phyloP scores from a whole-genome alignment of 1,284 basidiomycete species.

The Takashimella tepidaria region DNA sequence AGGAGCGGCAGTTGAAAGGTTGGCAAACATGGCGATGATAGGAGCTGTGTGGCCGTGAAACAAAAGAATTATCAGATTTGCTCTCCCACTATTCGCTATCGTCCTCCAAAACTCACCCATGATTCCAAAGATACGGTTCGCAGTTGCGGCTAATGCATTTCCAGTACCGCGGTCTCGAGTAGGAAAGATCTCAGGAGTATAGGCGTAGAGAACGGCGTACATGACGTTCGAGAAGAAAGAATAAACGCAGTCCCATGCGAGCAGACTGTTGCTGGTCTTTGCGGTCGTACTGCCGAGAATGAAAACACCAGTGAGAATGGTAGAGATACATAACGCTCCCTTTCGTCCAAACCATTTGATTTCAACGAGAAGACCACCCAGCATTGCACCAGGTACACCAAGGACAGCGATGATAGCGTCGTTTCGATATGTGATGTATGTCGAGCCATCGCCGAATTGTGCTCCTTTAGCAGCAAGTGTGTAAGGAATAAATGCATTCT shows the following conservation, averaged over 20 bases:
- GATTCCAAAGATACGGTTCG: conserved; percentile 56
- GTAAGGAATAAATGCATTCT: conserved; percentile 54
- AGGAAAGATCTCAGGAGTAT: conserved; percentile 63
- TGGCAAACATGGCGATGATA: conserved; percentile 29
- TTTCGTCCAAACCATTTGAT: conserved; percentile 53
- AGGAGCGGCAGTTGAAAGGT: conserved; percentile 55
- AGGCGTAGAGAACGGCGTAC: conserved; percentile 44
- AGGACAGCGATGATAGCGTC: conserved; percentile 49
- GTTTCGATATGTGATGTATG: conserved; percentile 53
- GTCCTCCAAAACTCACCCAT: conserved; percentile 22
- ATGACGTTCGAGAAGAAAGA: conserved; percentile 49
- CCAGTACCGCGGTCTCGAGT: conserved; percentile 62
- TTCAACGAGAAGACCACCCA: conserved; percentile 58
- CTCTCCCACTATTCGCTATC: too few species aligned
- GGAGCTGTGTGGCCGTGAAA: conserved; percentile 19
- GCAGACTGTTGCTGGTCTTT: conserved; percentile 50
- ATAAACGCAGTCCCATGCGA: conserved; percentile 58
- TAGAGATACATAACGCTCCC: conserved; percentile 53
- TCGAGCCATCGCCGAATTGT: conserved; percentile 35
- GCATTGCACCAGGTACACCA: conserved; percentile 58
- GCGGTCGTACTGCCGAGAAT: conserved; percentile 62
- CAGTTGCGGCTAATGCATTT: conserved; percentile 56
- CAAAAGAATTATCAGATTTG: too few species aligned
- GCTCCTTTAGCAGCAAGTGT: conserved; percentile 50
- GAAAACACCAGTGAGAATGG: conserved; percentile 56